Base-by-base conservation (phyloP, 179 eudicot species). In the Beta macrorhiza region DNA sequence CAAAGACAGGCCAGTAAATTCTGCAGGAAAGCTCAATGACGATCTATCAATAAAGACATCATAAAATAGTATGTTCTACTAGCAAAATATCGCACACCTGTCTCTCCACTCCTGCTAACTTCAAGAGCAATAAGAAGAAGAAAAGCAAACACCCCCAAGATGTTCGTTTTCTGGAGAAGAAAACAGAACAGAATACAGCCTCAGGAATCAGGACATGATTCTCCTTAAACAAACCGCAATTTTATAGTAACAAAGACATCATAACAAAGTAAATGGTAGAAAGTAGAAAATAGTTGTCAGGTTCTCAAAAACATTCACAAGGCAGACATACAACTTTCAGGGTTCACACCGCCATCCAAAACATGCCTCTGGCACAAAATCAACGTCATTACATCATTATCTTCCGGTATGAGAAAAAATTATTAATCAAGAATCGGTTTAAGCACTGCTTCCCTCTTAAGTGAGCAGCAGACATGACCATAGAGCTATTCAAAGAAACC, bases 381-480 rank as follows among this genome's bases (percentile, higher is more conserved):
- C 71, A 45, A 37, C 14, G 47, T 45, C 76, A 58, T 42, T 57
- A 81, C 79, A 47, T 37, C 22, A 59, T 53, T 15, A 67, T 67
- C 16, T 52, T 58, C 29, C 57, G 37, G 22, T 37, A 65, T 47
- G 20, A 70, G 51, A 44, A 78, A 83, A 49, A 79, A 16, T 83
- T 83, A 80, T 83, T 83, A 63, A n/a, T 70, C 63, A 70, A 53
- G 49, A 75, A 79, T 67, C 56, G 17, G 67, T 70, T 52, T 79
- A 69, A 59, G 37, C 17, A 77, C 78, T 75, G 77, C 83, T 59
- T 52, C 74, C 51, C 76, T 58, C 65, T 37, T 49, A 45, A 59
- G n/a, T 45, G 55, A 75, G 82, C 70, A 79, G 80, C 77, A 75
- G 45, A 79, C 67, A 73, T 69, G 76, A 55, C 52, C 47, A 78